Evolutionary conservation across 2,329 filamentous ascomycete genomes (phyloP).

Genomic region (Dothideomycetes sp.): DNA sequence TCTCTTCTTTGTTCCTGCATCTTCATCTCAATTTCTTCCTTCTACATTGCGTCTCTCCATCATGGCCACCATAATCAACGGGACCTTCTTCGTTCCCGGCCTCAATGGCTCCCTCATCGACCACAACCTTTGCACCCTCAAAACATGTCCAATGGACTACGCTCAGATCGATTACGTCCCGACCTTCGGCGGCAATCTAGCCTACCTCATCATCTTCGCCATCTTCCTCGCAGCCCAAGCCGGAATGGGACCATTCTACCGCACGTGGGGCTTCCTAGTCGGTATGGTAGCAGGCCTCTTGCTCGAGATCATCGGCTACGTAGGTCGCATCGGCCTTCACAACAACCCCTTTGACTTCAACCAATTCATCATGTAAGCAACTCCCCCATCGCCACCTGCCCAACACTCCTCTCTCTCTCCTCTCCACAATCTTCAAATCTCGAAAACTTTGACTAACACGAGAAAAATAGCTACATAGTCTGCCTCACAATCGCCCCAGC

Average conservation of each 20-base stretch:
- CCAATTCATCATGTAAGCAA: slow-evolving; percentile 42
- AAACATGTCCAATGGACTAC: slow-evolving; percentile 25
- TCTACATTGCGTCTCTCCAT: too few relatives aligned
- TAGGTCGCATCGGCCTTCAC: slow-evolving; percentile 45
- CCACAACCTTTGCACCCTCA: slow-evolving; percentile 18
- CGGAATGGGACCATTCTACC: slow-evolving; percentile 40
- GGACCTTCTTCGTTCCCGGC: not conserved
- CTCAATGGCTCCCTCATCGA: slow-evolving; percentile 9
- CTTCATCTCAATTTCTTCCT: too few relatives aligned
- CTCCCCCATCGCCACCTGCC: not conserved
- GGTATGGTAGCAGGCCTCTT: slow-evolving; percentile 41
- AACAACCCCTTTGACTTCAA: slow-evolving; percentile 41
- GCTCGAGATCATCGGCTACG: slow-evolving; percentile 48
- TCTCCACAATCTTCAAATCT: too few relatives aligned
- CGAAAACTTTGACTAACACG: not conserved
- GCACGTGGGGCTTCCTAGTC: slow-evolving; percentile 48
- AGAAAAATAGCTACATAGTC: slow-evolving; percentile 45
- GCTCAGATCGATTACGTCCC: slow-evolving; percentile 46
- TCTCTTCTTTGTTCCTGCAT: too few relatives aligned
- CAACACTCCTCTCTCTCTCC: too few relatives aligned
- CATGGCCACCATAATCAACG: slow-evolving; percentile 8
- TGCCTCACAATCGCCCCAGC: slow-evolving; percentile 49
- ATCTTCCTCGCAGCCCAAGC: slow-evolving; percentile 41
- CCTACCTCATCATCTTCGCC: slow-evolving; percentile 45
- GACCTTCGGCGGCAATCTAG: slow-evolving; percentile 40